These are phyloP conservation scores for Herpotrichia juniperi DNA, from an alignment of 2,329 filamentous ascomycete species.

Conservation along the genomic window DNA sequence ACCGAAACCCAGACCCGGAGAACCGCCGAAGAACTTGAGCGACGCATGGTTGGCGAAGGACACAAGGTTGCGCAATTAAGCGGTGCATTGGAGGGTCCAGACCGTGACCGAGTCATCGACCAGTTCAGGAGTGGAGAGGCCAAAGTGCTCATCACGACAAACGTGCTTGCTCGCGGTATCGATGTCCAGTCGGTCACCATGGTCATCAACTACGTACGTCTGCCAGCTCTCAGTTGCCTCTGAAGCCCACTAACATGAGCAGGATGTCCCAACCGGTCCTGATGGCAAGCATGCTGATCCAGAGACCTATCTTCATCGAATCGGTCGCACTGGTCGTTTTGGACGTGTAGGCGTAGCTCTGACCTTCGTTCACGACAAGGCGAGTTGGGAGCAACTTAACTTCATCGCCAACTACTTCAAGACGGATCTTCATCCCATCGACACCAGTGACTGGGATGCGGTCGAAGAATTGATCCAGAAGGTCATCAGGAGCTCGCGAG, in stretches of 20 bases:
- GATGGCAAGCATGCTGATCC: slow-evolving; percentile 75
- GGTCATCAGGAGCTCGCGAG: slow-evolving; percentile 52
- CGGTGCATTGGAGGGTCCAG: slow-evolving; percentile 81
- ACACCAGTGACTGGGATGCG: slow-evolving; percentile 87
- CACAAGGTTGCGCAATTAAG: slow-evolving; percentile 92
- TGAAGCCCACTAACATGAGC: slow-evolving; percentile 43
- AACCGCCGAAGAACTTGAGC: slow-evolving; percentile 84
- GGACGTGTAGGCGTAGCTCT: slow-evolving; percentile 96
- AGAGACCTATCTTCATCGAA: slow-evolving; percentile 97
- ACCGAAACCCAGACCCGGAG: slow-evolving; percentile 69
- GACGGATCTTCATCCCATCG: slow-evolving; percentile 80
- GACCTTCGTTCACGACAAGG: slow-evolving; percentile 87
- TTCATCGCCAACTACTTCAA: slow-evolving; percentile 81
- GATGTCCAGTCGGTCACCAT: slow-evolving; percentile 92
- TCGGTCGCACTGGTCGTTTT: slow-evolving; percentile 95
- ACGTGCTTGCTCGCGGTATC: slow-evolving; percentile 94
- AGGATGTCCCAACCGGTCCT: slow-evolving; percentile 58
- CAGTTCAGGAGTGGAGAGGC: slow-evolving; percentile 84
- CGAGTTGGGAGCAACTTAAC: slow-evolving; percentile 78
- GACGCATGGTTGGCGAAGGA: slow-evolving; percentile 83
- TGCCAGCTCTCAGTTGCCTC: not conserved
- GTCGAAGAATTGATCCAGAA: slow-evolving; percentile 83
- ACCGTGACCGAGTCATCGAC: slow-evolving; percentile 84
- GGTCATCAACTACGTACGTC: slow-evolving; percentile 88
- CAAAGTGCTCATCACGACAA: slow-evolving; percentile 97